phyloP scores from a whole-genome alignment of 1,284 basidiomycete genomes.

The Rhodotorula mucilaginosa region DNA sequence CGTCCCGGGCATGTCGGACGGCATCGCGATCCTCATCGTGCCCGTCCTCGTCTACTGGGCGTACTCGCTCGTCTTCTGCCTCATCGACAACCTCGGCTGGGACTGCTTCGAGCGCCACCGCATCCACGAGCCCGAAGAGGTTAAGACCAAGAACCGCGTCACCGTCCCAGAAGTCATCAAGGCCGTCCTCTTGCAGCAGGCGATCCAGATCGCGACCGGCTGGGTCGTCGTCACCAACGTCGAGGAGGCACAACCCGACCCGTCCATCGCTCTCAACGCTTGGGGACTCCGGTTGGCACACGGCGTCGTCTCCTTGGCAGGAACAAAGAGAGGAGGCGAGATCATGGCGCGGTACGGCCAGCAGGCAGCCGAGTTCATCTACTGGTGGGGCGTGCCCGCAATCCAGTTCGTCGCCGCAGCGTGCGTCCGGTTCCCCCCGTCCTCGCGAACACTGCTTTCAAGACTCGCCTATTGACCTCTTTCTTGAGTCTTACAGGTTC shows the following conservation, averaged over 20 bases:
- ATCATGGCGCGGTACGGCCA: constrained; percentile 56
- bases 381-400: constrained; percentile 91
- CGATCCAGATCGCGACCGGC: constrained; percentile 77
- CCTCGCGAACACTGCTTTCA: background rate
- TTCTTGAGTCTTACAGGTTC: constrained; percentile 59
- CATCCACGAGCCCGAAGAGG: constrained; percentile 83
- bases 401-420: constrained; percentile 76
- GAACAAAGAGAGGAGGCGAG: constrained; percentile 47
- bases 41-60: constrained; percentile 88
- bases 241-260: constrained; percentile 55
- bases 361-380: constrained; percentile 64
- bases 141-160: constrained; percentile 72
- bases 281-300: constrained; percentile 53
- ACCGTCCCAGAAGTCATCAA: constrained; percentile 66
- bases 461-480: constrained; percentile 6
- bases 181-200: constrained; percentile 80
- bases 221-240: constrained; percentile 63
- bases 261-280: constrained; percentile 54
- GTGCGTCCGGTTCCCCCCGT: constrained; percentile 57
- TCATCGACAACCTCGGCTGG: constrained; percentile 66
- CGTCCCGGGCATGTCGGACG: constrained; percentile 67
- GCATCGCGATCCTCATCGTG: constrained; percentile 66
- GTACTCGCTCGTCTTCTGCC: constrained; percentile 74
- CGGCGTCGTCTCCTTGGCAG: constrained; percentile 54
- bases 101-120: constrained; percentile 79